Evolutionary conservation across 108 stramenopile genomes (phyloP), one percentile per base, ranked within the genome.

Genomic region (Craspedostauros australis): DNA sequence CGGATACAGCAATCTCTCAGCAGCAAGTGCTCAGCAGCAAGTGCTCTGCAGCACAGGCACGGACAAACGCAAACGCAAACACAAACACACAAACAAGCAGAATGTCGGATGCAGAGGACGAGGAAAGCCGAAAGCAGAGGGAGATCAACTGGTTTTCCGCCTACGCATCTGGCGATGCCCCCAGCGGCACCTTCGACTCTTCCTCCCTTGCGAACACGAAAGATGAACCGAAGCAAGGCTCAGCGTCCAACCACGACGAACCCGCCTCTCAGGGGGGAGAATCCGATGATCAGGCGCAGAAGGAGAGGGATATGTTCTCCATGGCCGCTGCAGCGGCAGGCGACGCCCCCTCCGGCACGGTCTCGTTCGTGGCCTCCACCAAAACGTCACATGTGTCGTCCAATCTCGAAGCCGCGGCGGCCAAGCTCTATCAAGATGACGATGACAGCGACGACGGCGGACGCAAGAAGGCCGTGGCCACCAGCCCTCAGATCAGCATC

Each of bases 121-220:
- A 67, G 9, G 60, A 56, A 3, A 48, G 21, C 46, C 68, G 69
- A 23, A 59, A 62, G 28, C 41, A 60, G 21, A 40, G 55, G 22
- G 78, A 79, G 46, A 79, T 79, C 56, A 72, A 61, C 41, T 37
- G 43, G 31, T 79, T 79, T 46, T 54, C 78, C 12, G 73, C 72
- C 36, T 74, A 74, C 73, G 78, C 78, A 3, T 27, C 27, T 15
- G 68, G 67, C 7, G 73, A 48, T 0, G 33, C 31, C 29, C 24
- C 36, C 41, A 60, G 46, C 42, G 40, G 21, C 2, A 54, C 36
- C 11, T 66, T 53, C 49, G 54, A 58, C 36, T 44, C 20, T 20
- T 20, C 39, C 54, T 22, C 32, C 30, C 12, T 33, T 52, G 4
- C 4, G 21, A 52, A n/a, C 21, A 40, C 4, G 11, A 34, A 28